A percentile compares a stretch with the other conserved stretches of the same genome.
These are phyloP conservation scores for Eragrostis tef DNA, from an alignment of 202 grass and related monocot genomes.

Conservation along the genomic window DNA sequence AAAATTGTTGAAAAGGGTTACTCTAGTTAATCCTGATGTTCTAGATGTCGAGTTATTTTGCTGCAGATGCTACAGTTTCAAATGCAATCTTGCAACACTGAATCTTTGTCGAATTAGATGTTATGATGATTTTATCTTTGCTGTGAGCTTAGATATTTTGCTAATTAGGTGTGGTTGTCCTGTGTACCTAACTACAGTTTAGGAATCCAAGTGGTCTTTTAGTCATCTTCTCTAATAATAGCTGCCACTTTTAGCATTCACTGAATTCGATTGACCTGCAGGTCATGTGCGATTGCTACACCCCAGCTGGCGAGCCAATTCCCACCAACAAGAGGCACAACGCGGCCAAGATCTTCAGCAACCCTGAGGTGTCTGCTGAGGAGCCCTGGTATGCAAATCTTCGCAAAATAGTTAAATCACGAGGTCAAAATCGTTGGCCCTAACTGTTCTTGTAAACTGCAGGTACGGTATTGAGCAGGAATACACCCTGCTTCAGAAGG, in stretches of 20 bases:
- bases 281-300: slow-evolving; percentile 99
- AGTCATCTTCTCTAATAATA: slow-evolving; percentile 19
- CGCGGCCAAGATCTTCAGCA: slow-evolving; percentile 83
- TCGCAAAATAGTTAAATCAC: not conserved
- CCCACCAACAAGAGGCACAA: slow-evolving; percentile 81
- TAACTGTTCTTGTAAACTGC: slow-evolving; percentile 16
- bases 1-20: not conserved
- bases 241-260: not conserved
- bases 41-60: not conserved
- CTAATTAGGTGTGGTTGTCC: not conserved
- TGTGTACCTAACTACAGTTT: slow-evolving; percentile 39
- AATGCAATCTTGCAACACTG: not conserved
- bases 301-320: slow-evolving; percentile 87
- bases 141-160: not conserved
- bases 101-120: not conserved
- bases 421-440: not conserved
- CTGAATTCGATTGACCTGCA: slow-evolving; percentile 48
- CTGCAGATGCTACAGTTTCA: not conserved
- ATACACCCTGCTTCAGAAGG: slow-evolving; percentile 96
- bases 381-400: slow-evolving; percentile 70
- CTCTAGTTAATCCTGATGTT: not conserved
- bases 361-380: slow-evolving; percentile 71
- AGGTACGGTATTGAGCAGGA: slow-evolving; percentile 99
- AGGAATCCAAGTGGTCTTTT: slow-evolving; percentile 18
- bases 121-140: not conserved